Evolutionary conservation across 345 rosid genomes (phyloP), one percentile per base, ranked within the genome.

Genomic region (Eutrema yunnanense): DNA sequence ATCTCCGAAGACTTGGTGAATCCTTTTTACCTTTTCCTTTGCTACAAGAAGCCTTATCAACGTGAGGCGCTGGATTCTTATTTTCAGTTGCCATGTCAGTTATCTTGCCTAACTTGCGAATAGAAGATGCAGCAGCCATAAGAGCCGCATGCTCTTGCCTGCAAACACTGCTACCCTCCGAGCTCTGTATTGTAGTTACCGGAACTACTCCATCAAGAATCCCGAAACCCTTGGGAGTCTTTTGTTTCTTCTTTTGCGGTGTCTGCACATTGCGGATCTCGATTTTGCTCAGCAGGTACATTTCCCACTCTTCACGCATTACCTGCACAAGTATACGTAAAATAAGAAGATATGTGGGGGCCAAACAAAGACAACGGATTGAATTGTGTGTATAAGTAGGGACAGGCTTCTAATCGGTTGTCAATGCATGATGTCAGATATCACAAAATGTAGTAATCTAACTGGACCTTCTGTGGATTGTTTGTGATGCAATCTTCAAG

Each of bases 231-330:
- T 90, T 92, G 41, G 96, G 86, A 49, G 81, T 82, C 72, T 84
- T 92, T 64, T 82, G 72, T 71, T 88, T 93, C 84, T 88, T 95
- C 78, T 88, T 90, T 75, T 82, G 87, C 32, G 92, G 92, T 43
- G 81, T 77, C 77, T 83, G 96, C 65, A 86, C 66, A 59, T 72
- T 73, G 22, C 87, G 92, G 73, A 88, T 73, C 82, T 92, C 90
- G 40, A 87, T 86, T 81, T 92, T 92, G 87, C 96, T 90, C 74
- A 90, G 75, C 72, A 92, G 81, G 77, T 95, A 95, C 73, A 88
- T 90, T 84, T 86, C 86, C 98, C 99, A 95, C 80, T 86, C 98
- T 78, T 88, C 96, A 69, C 66, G 87, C 96, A 92, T 85, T 41
- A 90, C 96, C 98, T 95, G 82, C 56, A 81, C 40, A 79, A 50